Evolutionary conservation across 176 grass and related monocot genomes (phyloP).

Genomic region (Pontederia paniculata): DNA sequence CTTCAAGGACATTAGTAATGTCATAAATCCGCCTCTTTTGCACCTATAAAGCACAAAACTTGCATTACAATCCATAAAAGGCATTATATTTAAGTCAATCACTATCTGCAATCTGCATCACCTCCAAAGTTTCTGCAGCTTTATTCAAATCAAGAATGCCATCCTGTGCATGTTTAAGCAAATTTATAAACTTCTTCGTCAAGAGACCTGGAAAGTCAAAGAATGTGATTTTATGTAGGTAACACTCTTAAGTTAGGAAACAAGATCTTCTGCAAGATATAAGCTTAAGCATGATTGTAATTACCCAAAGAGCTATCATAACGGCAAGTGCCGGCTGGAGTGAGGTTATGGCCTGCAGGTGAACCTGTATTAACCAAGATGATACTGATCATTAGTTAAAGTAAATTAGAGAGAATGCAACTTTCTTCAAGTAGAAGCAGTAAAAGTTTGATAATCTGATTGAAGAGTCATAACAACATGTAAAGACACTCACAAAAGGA

Average conservation of each 20-base stretch:
- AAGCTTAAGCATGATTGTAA: constrained; percentile 9
- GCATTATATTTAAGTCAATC: not conserved
- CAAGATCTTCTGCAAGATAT: constrained; percentile 2
- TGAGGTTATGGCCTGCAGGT: constrained; percentile 36
- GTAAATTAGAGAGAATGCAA: too few species aligned
- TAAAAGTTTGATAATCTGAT: not conserved
- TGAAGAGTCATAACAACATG: not conserved
- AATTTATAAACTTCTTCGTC: constrained; percentile 78
- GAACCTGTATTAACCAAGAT: constrained; percentile 42
- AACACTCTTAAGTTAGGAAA: not conserved
- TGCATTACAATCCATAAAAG: not conserved
- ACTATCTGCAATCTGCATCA: constrained; percentile 2
- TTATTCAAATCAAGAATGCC: constrained; percentile 83
- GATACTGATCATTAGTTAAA: constrained; percentile 7
- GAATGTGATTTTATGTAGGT: constrained; percentile 3
- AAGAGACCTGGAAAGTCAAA: constrained; percentile 37
- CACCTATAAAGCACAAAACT: constrained; percentile 39
- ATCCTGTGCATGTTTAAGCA: constrained; percentile 64
- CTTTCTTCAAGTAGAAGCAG: not conserved
- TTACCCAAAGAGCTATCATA: constrained; percentile 81
- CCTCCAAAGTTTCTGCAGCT: constrained; percentile 72
- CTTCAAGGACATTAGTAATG: constrained; percentile 96
- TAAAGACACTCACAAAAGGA: too few species aligned
- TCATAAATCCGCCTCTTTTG: constrained; percentile 94
- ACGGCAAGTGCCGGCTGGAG: constrained; percentile 47